A percentile compares a stretch with the other conserved stretches of the same genome.
Conservation (phyloP, 345 rosid genomes). For the Gossypium turneri region DNA sequence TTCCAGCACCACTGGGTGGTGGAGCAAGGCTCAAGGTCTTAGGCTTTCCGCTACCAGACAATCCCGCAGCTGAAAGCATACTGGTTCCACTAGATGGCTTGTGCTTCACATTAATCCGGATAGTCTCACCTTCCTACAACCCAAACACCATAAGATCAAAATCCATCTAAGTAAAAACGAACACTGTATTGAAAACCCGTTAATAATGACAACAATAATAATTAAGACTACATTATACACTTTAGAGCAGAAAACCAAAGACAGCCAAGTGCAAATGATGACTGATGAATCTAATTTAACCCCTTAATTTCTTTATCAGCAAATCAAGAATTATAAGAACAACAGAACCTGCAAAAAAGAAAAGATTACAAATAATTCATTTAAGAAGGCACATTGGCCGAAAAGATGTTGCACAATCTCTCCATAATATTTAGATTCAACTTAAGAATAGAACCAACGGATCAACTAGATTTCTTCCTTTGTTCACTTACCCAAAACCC, state of each 20-base stretch:
- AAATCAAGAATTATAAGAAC: not conserved
- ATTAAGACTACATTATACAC: not conserved
- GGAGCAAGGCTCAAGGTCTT: constrained; percentile 69
- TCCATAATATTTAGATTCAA: not conserved
- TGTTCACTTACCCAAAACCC: not conserved
- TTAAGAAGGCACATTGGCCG: not conserved
- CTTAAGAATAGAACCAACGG: not conserved
- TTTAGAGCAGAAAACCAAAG: not conserved
- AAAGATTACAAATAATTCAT: not conserved
- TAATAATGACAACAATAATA: not conserved
- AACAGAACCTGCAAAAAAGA: not conserved
- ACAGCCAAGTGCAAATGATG: not conserved
- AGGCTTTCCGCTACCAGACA: constrained; percentile 54
- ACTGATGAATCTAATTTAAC: not conserved
- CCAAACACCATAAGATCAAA: constrained; percentile 19
- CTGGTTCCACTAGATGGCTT: constrained; percentile 84
- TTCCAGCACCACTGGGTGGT: constrained; percentile 59
- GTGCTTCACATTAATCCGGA: constrained; percentile 89
- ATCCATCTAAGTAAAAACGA: constrained; percentile 6
- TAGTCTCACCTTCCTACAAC: constrained; percentile 94
- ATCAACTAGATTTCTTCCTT: not conserved
- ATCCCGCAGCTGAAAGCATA: constrained; percentile 91
- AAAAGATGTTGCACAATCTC: not conserved
- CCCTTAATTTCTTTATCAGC: not conserved
- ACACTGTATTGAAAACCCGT: not conserved